Evolutionary conservation across 2,329 filamentous ascomycete species (phyloP).

Genomic region (Sclerotinia subarctica): DNA sequence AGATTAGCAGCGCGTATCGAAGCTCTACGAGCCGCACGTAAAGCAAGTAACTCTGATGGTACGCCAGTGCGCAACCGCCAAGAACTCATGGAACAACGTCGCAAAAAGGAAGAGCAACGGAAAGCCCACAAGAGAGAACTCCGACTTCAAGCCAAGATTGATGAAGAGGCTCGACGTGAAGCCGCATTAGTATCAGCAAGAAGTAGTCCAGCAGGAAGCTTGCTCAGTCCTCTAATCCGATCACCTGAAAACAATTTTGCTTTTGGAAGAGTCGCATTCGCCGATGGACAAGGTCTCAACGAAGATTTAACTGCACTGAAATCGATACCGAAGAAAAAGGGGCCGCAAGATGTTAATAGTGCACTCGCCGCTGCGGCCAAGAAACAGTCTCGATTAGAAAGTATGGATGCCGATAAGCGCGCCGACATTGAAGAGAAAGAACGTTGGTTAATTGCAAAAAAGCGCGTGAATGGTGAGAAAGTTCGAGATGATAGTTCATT

Average conservation of each 20-base stretch:
- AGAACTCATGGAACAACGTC: constrained; percentile 85
- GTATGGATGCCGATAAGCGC: constrained; percentile 74
- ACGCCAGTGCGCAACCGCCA: constrained; percentile 81
- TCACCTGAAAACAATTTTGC: constrained; percentile 68
- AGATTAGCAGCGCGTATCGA: constrained; percentile 82
- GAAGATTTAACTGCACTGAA: constrained; percentile 61
- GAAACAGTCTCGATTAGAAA: constrained; percentile 75
- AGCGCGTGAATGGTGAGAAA: constrained; percentile 83
- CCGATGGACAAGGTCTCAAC: constrained; percentile 77
- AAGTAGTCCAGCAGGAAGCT: constrained; percentile 53
- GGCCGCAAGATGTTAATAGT: constrained; percentile 78
- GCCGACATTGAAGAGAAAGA: constrained; percentile 91
- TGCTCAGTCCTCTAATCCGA: constrained; percentile 55
- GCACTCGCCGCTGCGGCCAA: constrained; percentile 83
- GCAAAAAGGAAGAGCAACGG: constrained; percentile 81
- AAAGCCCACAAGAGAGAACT: constrained; percentile 87
- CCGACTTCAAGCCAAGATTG: constrained; percentile 71
- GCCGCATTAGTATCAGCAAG: constrained; percentile 58
- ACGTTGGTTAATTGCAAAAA: constrained; percentile 85
- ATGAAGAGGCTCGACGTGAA: constrained; percentile 68
- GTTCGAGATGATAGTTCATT: constrained; percentile 81
- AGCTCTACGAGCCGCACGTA: constrained; percentile 77
- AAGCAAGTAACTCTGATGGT: constrained; percentile 80
- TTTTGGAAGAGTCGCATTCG: constrained; percentile 89
- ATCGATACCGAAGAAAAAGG: constrained; percentile 71